Conservation (phyloP, 2,329 filamentous ascomycete species). For the Sporothrix inflata region DNA sequence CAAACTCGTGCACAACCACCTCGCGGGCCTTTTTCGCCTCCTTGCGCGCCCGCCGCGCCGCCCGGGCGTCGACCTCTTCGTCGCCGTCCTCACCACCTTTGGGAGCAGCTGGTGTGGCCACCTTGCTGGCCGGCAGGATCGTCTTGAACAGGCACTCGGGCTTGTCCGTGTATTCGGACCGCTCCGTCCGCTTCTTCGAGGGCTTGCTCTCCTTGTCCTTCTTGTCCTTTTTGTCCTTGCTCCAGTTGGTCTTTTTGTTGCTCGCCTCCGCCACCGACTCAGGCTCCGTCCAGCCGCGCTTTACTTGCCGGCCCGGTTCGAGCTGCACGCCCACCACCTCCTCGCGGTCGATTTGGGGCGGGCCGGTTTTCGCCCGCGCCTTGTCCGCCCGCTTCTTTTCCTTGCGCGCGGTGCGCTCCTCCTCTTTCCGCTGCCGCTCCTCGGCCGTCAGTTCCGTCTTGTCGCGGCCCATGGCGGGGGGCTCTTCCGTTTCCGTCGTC, state of each 20-base stretch:
- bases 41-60: constrained; percentile 60
- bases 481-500: background rate
- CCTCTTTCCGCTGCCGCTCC: constrained; percentile 31
- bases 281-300: constrained; percentile 85
- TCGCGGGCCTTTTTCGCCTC: constrained; percentile 50
- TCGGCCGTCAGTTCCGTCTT: constrained; percentile 4
- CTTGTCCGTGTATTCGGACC: constrained; percentile 79
- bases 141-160: constrained; percentile 86
- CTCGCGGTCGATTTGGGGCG: constrained; percentile 36
- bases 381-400: constrained; percentile 32
- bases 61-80: constrained; percentile 32
- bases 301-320: constrained; percentile 74
- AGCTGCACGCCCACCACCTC: constrained; percentile 70
- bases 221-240: constrained; percentile 43
- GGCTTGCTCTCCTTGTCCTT: constrained; percentile 50
- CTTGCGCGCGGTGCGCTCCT: constrained; percentile 31
- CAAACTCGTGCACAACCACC: constrained; percentile 83
- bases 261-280: constrained; percentile 35
- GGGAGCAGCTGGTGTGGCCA: constrained; percentile 38
- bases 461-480: background rate
- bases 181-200: constrained; percentile 54
- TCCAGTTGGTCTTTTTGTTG: constrained; percentile 45
- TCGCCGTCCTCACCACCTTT: constrained; percentile 37
- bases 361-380: constrained; percentile 38
- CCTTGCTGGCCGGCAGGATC: constrained; percentile 60